phyloP scores from a whole-genome alignment of 2,329 filamentous ascomycete species.

The Aspergillus luchuensis region DNA sequence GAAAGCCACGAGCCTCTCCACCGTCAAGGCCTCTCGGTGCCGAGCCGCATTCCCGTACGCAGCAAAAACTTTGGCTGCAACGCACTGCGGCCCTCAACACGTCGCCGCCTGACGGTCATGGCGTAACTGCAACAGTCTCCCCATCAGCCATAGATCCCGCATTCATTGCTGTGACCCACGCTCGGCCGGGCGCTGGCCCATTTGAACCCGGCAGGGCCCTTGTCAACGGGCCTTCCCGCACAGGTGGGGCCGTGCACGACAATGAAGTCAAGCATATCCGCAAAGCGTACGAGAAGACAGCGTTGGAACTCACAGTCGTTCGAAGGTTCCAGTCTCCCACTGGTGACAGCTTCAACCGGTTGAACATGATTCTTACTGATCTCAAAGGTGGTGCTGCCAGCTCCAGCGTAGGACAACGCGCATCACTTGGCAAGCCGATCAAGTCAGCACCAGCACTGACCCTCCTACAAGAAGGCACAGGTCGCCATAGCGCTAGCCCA shows the following conservation, averaged over 20 bases:
- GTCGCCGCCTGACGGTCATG: conserved; percentile 45
- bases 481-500: conserved; percentile 23
- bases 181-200: conserved; percentile 31
- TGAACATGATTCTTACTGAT: conserved; percentile 33
- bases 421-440: conserved; percentile 35
- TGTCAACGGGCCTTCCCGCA: conserved; percentile 32
- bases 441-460: conserved; percentile 39
- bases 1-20: conserved; percentile 36
- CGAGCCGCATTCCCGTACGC: conserved; percentile 49
- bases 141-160: conserved; percentile 41
- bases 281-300: conserved; percentile 48
- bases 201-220: conserved; percentile 34
- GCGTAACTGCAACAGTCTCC: conserved; percentile 32
- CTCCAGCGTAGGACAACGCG: conserved; percentile 15
- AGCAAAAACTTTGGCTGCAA: conserved; percentile 53
- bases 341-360: conserved; percentile 45
- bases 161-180: conserved; percentile 33
- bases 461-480: conserved; percentile 29
- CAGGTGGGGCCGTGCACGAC: conserved; percentile 33
- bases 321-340: conserved; percentile 49
- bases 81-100: conserved; percentile 48
- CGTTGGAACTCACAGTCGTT: conserved; percentile 48
- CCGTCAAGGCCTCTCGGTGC: conserved; percentile 37
- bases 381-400: conserved; percentile 15
- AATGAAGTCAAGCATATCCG: conserved; percentile 43